Percentiles rank a stretch among this genome's conserved stretches.
phyloP scores from a whole-genome alignment of 106 monocot genomes.

The Acanthochlamys bracteata region DNA sequence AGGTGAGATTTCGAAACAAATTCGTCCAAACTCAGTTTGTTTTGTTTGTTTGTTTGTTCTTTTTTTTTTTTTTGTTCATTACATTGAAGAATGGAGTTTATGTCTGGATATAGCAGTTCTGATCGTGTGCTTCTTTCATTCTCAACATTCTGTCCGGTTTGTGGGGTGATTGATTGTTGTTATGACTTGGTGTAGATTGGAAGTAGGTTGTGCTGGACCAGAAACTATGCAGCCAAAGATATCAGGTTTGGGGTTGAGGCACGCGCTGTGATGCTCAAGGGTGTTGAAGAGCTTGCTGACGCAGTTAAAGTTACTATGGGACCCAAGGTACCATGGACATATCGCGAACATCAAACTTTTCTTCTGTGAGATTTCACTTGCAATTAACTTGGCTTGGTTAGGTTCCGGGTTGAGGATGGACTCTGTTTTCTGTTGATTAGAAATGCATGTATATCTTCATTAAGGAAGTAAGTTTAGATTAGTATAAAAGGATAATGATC shows the following conservation, averaged over 20 bases:
- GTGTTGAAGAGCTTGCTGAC: slow-evolving; percentile 39
- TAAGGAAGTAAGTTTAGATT: neutral
- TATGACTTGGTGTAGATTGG: slow-evolving; percentile 14
- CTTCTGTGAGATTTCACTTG: neutral
- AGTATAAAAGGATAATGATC: neutral
- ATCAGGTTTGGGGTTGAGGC: slow-evolving; percentile 36
- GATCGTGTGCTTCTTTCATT: neutral
- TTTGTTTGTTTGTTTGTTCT: neutral
- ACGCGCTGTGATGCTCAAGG: slow-evolving; percentile 39
- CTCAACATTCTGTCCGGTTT: neutral
- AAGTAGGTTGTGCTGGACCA: slow-evolving; percentile 21
- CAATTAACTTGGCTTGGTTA: neutral
- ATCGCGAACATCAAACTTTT: neutral
- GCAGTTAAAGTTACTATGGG: slow-evolving; percentile 48
- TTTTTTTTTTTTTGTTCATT: neutral
- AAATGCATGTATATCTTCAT: neutral
- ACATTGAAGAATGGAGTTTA: neutral
- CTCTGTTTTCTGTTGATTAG: neutral
- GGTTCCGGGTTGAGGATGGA: neutral
- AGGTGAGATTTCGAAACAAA: slow-evolving; percentile 11
- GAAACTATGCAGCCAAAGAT: slow-evolving; percentile 49
- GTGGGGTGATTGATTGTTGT: slow-evolving; percentile 1
- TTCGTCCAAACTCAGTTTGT: neutral
- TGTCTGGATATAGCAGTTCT: neutral
- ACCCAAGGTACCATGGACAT: slow-evolving; percentile 19